Evolutionary conservation across 805 yeast genomes (phyloP), one percentile per base, ranked within the genome.

Genomic region (Martiniozyma abietophila): DNA sequence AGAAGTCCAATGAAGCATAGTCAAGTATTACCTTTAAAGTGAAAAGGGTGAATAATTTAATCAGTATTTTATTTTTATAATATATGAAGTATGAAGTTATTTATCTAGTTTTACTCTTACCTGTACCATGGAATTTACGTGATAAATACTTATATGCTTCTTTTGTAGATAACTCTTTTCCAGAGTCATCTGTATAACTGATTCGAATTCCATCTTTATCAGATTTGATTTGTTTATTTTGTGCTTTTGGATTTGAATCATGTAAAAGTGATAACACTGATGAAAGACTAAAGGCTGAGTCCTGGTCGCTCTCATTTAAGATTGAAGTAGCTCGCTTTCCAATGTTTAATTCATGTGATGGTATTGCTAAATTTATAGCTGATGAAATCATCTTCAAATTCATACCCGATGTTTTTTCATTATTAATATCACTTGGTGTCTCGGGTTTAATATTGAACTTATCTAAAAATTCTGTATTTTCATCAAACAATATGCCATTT

Each of bases 131-230:
- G 53, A 82, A 84, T 43, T 75, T 72, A 42, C 80, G 88, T 3
- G 92, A 79, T 30, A 83, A 57, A 40, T 71, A 71, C 57, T 81
- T 83, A 61, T 71, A 84, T 1, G 95, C 95, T 40, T 77, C 77
- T 48, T 79, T 81, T 4, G 76, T 64, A 20, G 65, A 58, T 18
- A 85, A 54, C 15, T 62, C 61, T 21, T 69, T 61, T 1, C 95
- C 95, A 2, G 56, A 46, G 18, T 73, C 77, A 50, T 83, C 94
- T 14, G 62, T 66, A 53, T 83, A 80, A 18, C 63, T 66, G 4
- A 84, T 47, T 17, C 59, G 56, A n/a, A 76, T 67, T 23, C 62
- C 63, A 44, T 71, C 69, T 37, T 29, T 14, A 9, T 29, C 26
- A 15, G 23, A 11, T 14, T 29, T 14, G n/a, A n/a, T n/a, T n/a